Conservation (phyloP, 2,329 filamentous ascomycete species). For the Trichoderma sp. region DNA sequence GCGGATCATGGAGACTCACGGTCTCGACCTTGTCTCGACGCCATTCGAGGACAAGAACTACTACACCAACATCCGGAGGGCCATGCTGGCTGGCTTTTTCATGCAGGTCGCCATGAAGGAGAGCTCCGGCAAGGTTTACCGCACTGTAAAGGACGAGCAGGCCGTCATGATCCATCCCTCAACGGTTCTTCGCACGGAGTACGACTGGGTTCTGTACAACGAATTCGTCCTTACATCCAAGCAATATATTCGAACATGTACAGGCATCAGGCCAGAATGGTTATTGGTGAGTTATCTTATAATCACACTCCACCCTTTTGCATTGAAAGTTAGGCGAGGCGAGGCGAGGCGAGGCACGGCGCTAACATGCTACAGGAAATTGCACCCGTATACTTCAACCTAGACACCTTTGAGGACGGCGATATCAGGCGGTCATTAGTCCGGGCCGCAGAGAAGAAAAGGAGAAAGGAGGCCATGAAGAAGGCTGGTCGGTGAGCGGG, state of each 20-base stretch:
- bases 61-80: conserved; percentile 94
- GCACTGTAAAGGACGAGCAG: conserved; percentile 96
- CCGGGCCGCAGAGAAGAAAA: conserved; percentile 60
- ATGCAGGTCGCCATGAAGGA: conserved; percentile 99
- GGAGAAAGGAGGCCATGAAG: conserved; percentile 59
- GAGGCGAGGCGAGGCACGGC: background rate
- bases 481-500: conserved; percentile 44
- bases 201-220: conserved; percentile 97
- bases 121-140: conserved; percentile 83
- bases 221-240: conserved; percentile 98
- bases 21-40: conserved; percentile 82
- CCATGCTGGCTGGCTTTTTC: conserved; percentile 93
- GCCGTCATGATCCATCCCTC: conserved; percentile 90
- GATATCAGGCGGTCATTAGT: conserved; percentile 74
- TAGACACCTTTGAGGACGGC: conserved; percentile 79
- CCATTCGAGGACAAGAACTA: conserved; percentile 95
- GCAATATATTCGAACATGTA: conserved; percentile 96
- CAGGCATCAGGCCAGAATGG: conserved; percentile 91
- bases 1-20: conserved; percentile 94
- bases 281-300: conserved; percentile 65
- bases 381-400: conserved; percentile 87
- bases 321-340: background rate
- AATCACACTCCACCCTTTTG: background rate
- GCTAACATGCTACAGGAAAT: conserved; percentile 66
- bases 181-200: conserved; percentile 83